Base-by-base conservation (phyloP, 2,329 filamentous ascomycete species). In the Penicillium concentricum region DNA sequence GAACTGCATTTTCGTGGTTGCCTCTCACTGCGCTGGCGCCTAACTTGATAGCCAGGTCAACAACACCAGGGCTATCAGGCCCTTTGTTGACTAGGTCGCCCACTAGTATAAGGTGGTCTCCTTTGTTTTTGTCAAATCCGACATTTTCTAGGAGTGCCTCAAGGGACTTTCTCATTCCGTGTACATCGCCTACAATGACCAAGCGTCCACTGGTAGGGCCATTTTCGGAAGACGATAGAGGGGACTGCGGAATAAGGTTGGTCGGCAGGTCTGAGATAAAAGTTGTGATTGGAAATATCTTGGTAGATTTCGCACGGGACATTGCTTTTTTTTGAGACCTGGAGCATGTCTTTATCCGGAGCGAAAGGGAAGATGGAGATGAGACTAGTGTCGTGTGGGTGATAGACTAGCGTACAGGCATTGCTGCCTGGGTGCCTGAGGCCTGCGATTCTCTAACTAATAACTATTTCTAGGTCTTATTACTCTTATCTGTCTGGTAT, bases 1-100 rank as follows among this genome's bases (percentile, higher is more conserved):
- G 54, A 39, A 67, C 63, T 16, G 64, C 64, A 57, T 67, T 66
- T 10, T 67, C 64, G 30, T 67, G 64, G 45, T 67, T 67, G 35
- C 64, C 64, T 61, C 64, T 43, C 28, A 67, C 64, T 26, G 63
- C 63, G 47, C 59, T 66, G 22, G 64, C 64, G 18, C 56, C 63
- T 20, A 67, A 51, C 39, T 58, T 54, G 3, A 65, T 61, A 8
- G 60, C 64, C 16, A 66, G 44, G 35, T 66, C 64, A 7, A 67
- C 34, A 16, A 66, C 63, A 12, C 63, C 60, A 16, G 60, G 24
- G 18, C 61, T 66, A 46, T 67, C 61, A 18, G 63, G 61, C 1
- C 63, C 64, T 55, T 67, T 67, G 30, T 63, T 67, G 49, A 61
- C 48, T 6, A 67, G 46, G 26, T 67, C 64, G 16, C 64, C 64